Evolutionary conservation across 495 filamentous ascomycete species (phyloP), one percentile per base, ranked within the genome.

Genomic region (Penicillium egyptiacum): DNA sequence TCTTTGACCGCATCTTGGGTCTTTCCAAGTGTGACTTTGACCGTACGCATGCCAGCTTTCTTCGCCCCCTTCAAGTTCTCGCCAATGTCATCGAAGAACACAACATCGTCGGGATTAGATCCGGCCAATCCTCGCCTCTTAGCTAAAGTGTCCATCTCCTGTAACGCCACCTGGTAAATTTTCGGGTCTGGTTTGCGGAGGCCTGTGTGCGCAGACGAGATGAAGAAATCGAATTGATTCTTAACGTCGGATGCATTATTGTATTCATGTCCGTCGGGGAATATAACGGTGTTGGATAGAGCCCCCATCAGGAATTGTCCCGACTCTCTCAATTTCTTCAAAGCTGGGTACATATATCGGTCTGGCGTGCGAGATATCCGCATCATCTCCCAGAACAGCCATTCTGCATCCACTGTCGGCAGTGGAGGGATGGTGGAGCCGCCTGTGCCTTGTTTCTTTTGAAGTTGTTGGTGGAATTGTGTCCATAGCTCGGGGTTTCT

Each of bases 1-100:
- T 89, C 85, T 62, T 68, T 78, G 14, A 90, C 87, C 11, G 92
- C 93, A 71, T 91, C 85, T 74, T 82, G 85, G 6, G 86, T 86
- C 69, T 77, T 85, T 28, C 92, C 92, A 30, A 97, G 74, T 8
- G 80, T 75, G 3, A 98, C 94, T 67, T 88, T 95, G 58, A 98
- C 79, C 2, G 92, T 96, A 55, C 79, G 73, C 69, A 98, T 87
- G 25, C 94, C 94, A 11, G 84, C 69, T 50, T 73, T 77, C 75
- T 81, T 91, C 11, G 87, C 94, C 11, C 81, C 83, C 75, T 91
- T 93, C 62, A 97, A 70, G 69, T 98, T 98, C 76, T 89, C 84
- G 0, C 94, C 94, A 66, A 98, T 98, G 72, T 98, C 94, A 77
- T 98, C 94, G 48, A 97, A 70, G 70, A 98, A 98, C 17, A 96